phyloP scores from a whole-genome alignment of 805 yeast species.

The Ogataea trehaloabstinens region DNA sequence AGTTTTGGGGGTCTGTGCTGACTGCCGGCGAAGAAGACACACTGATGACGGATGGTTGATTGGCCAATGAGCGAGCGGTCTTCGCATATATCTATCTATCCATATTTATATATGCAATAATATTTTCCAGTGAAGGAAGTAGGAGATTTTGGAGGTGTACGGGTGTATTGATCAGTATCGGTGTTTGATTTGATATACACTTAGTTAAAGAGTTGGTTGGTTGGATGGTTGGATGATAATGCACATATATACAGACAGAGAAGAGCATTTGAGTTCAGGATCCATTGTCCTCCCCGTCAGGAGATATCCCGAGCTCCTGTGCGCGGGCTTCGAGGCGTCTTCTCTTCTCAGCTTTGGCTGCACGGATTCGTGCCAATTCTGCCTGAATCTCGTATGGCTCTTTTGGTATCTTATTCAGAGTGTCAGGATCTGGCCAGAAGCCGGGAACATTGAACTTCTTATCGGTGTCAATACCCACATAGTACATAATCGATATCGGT shows the following conservation, averaged over 20 bases:
- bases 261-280: too few species aligned
- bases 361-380: constrained; percentile 82
- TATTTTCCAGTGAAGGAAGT: too few species aligned
- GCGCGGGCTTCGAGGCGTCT: constrained; percentile 71
- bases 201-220: too few species aligned
- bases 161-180: too few species aligned
- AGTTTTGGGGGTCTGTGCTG: constrained; percentile 2
- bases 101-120: too few species aligned
- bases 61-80: too few species aligned
- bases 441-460: constrained; percentile 87
- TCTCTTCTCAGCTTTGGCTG: constrained; percentile 72
- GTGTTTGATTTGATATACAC: too few species aligned
- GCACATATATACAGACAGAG: too few species aligned
- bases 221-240: too few species aligned
- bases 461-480: constrained; percentile 88
- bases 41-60: constrained; percentile 1
- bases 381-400: constrained; percentile 90
- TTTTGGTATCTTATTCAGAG: constrained; percentile 87
- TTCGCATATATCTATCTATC: too few species aligned
- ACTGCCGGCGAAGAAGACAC: not conserved
- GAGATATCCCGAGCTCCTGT: constrained; percentile 60
- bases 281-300: too few species aligned
- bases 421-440: constrained; percentile 95
- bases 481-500: constrained; percentile 91
- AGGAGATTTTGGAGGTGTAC: constrained; percentile 1